phyloP scores from a whole-genome alignment of 2,329 filamentous ascomycete genomes.

The Xylariomycetidae sp. region DNA sequence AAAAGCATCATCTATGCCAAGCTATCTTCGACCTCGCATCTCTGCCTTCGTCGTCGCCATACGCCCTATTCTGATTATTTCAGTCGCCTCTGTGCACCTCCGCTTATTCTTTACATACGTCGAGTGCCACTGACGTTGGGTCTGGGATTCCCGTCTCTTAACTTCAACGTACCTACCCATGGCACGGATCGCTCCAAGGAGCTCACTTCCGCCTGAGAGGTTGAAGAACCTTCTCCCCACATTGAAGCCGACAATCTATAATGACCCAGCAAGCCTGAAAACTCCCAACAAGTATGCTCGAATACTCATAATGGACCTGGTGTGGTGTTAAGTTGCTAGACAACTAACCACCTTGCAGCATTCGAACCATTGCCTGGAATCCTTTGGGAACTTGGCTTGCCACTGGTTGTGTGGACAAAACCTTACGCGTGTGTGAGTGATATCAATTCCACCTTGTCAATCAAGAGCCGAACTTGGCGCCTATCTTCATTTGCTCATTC shows the following conservation, averaged over 20 bases:
- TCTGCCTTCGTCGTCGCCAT: too few relatives aligned
- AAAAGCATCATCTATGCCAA: too few relatives aligned
- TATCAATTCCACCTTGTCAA: too few relatives aligned
- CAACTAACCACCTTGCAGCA: constrained; percentile 36
- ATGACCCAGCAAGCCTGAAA: constrained; percentile 25
- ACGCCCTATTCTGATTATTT: too few relatives aligned
- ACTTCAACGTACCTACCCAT: too few relatives aligned
- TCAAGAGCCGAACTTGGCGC: too few relatives aligned
- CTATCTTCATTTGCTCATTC: too few relatives aligned
- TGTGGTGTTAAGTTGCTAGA: background rate
- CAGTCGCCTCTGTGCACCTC: too few relatives aligned
- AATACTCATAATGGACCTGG: constrained; percentile 8
- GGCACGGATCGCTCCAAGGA: constrained; percentile 23
- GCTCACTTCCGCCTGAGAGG: constrained; percentile 28
- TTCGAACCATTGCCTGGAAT: constrained; percentile 85
- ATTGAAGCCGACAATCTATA: constrained; percentile 28
- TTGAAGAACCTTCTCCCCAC: constrained; percentile 27
- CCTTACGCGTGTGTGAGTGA: constrained; percentile 69
- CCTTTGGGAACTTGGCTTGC: constrained; percentile 79
- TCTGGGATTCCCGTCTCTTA: too few relatives aligned
- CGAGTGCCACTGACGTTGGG: too few relatives aligned
- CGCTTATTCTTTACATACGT: too few relatives aligned
- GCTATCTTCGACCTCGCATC: too few relatives aligned
- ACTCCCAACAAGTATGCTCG: constrained; percentile 25
- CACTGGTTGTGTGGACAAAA: constrained; percentile 68